These are phyloP conservation scores for Amanita exitialis DNA, from an alignment of 768 basidiomycete genomes.

Conservation along the genomic window DNA sequence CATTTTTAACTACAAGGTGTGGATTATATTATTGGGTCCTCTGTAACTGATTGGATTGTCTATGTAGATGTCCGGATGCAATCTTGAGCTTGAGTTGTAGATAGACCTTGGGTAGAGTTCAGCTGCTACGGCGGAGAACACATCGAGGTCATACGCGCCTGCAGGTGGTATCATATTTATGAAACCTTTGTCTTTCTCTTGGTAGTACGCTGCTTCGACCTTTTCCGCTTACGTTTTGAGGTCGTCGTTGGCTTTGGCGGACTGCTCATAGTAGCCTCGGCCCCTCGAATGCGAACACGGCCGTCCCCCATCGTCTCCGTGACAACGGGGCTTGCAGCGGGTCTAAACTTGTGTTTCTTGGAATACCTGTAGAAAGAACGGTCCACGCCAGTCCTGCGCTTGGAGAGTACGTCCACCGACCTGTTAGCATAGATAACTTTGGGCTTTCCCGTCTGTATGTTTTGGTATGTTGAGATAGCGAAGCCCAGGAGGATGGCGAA, in stretches of 20 bases:
- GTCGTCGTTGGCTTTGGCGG: slow-evolving; percentile 14
- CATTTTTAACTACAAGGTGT: too few relatives aligned
- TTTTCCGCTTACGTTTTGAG: slow-evolving; percentile 12
- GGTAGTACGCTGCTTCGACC: not conserved
- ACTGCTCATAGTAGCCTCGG: slow-evolving; percentile 28
- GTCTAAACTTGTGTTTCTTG: slow-evolving; percentile 70
- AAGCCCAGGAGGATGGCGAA: slow-evolving; percentile 1
- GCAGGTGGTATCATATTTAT: not conserved
- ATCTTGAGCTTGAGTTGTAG: too few relatives aligned
- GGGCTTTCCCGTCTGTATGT: not conserved
- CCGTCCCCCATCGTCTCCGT: slow-evolving; percentile 72
- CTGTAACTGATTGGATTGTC: too few relatives aligned
- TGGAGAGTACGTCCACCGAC: not conserved
- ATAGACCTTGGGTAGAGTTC: not conserved
- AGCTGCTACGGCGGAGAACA: not conserved
- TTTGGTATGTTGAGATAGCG: slow-evolving; percentile 2
- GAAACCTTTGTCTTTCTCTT: not conserved
- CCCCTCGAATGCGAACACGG: slow-evolving; percentile 59
- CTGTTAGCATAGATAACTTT: slow-evolving; percentile 3
- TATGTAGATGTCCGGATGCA: too few relatives aligned
- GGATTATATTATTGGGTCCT: too few relatives aligned
- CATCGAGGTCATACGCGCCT: not conserved
- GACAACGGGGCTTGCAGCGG: slow-evolving; percentile 77
- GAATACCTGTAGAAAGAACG: slow-evolving; percentile 48
- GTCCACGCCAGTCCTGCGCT: too few relatives aligned